Base-by-base conservation (phyloP, 1,284 basidiomycete genomes). In the Sanghuangporus weigelae region DNA sequence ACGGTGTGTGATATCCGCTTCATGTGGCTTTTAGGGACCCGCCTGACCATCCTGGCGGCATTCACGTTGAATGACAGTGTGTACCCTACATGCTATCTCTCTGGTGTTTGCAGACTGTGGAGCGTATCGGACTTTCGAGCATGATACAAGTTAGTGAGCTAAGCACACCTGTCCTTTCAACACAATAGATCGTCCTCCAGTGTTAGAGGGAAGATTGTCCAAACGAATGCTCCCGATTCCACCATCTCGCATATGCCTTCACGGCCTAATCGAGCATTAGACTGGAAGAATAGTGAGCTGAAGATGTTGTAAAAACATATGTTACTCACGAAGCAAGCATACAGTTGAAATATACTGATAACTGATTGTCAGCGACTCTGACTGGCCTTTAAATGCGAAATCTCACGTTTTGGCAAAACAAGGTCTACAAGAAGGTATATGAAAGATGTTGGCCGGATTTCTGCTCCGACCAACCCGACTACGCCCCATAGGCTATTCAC, bases 401-500 rank as follows among this genome's bases (percentile, higher is more conserved):
- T 40, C 56, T 50, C 21, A 63, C 62, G 16, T 40, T 57, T 57
- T 12, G 55, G 55, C 26, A 57, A 44, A 35, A 57, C 36, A 19
- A 63, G 56, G 31, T 51, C 58, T 38, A 60, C 58, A 8, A 57
- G 26, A n/a, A 66, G 51, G 36, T 66, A 66, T 36, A 66, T 46
- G 26, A 66, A 63, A 21, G 64, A 63, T 7, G 19, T 56, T 3
- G 61, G 61, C n/a, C 38, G 42, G 23, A 60, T 59, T 31, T 31
- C 16, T n/a, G 39, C 53, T 26, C 42, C 49, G 31, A 64, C 46
- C 26, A 66, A 39, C 7, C 58, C 49, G 11, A 64, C 51, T n/a
- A 64, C 40, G 2, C 57, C 63, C 31, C 38, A 44, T 35, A 64
- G 21, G 21, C 57, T 60, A 16, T 79, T 81, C 19, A 81, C 68